A percentile compares a stretch with the other conserved stretches of the same genome.
Conservation (phyloP, 2,329 filamentous ascomycete species). For the Trichoderma sp. region DNA sequence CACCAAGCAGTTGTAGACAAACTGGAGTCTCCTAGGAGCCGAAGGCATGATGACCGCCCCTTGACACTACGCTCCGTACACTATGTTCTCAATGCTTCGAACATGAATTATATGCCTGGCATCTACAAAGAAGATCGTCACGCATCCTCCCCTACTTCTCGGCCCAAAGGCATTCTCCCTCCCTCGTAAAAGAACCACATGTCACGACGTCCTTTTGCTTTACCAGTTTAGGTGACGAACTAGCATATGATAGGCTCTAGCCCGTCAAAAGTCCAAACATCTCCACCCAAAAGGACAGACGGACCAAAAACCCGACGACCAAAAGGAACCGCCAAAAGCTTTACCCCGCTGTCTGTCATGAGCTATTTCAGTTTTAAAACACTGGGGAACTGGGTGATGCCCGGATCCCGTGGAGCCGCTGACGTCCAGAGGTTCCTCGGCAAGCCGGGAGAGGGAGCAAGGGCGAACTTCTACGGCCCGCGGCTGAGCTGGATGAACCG, state of each 20-base stretch:
- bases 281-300: constrained; percentile 19
- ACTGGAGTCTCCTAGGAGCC: no score
- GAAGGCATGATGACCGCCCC: no score
- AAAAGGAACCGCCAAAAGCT: background rate
- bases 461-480: background rate
- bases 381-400: background rate
- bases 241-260: constrained; percentile 25
- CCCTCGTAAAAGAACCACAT: background rate
- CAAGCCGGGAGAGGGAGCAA: constrained; percentile 1
- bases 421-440: constrained; percentile 10
- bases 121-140: background rate
- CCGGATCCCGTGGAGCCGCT: constrained; percentile 13
- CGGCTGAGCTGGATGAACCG: background rate
- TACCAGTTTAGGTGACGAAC: constrained; percentile 27
- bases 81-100: background rate
- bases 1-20: no score
- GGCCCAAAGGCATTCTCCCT: background rate
- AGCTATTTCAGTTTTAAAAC: background rate
- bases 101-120: background rate
- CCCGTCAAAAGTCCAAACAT: background rate
- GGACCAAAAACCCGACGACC: background rate
- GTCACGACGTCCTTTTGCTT: background rate
- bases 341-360: constrained; percentile 22
- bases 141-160: background rate
- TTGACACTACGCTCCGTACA: no score